These are phyloP conservation scores for Penicillium sp. DNA, from an alignment of 2,329 filamentous ascomycete species.

Conservation along the genomic window DNA sequence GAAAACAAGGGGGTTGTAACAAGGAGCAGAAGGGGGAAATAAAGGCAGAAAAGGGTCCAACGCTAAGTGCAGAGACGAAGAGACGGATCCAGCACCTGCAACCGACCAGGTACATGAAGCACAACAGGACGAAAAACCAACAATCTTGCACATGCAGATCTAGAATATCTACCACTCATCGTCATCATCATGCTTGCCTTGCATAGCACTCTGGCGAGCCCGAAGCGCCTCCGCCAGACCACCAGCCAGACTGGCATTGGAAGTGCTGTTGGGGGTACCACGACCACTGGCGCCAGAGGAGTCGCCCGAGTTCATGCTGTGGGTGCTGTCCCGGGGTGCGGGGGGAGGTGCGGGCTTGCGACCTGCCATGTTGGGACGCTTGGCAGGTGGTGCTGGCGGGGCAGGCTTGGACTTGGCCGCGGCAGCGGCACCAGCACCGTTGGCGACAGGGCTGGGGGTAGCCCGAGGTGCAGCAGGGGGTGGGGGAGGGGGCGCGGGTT, in stretches of 20 bases:
- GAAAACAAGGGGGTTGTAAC: constrained; percentile 5
- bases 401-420: constrained; percentile 65
- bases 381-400: constrained; percentile 77
- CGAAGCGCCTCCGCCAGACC: constrained; percentile 78
- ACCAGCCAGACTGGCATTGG: constrained; percentile 67
- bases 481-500: constrained; percentile 60
- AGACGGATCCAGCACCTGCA: constrained; percentile 18
- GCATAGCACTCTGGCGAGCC: constrained; percentile 76
- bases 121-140: constrained; percentile 12
- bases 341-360: constrained; percentile 71
- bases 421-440: constrained; percentile 46
- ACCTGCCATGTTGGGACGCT: constrained; percentile 69
- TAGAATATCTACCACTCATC: constrained; percentile 65
- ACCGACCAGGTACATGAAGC: constrained; percentile 15
- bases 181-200: constrained; percentile 68
- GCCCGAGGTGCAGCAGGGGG: constrained; percentile 52
- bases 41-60: constrained; percentile 19
- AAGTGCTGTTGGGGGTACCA: constrained; percentile 64
- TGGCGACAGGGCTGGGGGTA: constrained; percentile 67
- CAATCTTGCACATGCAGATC: constrained; percentile 1
- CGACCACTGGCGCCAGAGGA: constrained; percentile 67
- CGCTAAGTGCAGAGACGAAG: constrained; percentile 30
- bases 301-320: constrained; percentile 54
- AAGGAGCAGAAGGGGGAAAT: constrained; percentile 10
- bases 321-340: constrained; percentile 68